These are phyloP conservation scores for Porphyra umbilicalis DNA, from an alignment of 31 red algal genomes.

Conservation along the genomic window DNA sequence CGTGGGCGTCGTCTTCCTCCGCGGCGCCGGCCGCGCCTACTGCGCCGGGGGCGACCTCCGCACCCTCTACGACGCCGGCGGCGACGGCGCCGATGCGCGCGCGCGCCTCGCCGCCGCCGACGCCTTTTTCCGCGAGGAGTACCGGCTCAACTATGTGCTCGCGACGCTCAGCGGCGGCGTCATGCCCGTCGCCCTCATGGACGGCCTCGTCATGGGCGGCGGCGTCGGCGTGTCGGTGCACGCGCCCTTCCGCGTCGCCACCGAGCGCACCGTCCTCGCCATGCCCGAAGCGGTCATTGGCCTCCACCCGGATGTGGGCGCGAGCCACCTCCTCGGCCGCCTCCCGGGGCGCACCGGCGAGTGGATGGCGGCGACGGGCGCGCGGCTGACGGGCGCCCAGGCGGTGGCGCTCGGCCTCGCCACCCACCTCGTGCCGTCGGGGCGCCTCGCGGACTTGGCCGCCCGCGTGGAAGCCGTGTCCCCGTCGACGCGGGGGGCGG, in stretches of 20 bases:
- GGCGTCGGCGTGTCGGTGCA: slow-evolving; percentile 83
- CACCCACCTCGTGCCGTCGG: slow-evolving; percentile 61
- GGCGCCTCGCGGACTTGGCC: slow-evolving; percentile 15
- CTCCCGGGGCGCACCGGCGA: slow-evolving; percentile 34
- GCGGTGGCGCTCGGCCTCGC: slow-evolving; percentile 61
- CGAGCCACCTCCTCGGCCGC: slow-evolving; percentile 49
- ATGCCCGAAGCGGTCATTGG: slow-evolving; percentile 92
- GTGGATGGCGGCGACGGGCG: slow-evolving; percentile 78
- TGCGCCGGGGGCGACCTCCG: slow-evolving; percentile 67
- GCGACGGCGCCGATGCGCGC: not conserved
- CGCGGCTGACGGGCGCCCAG: slow-evolving; percentile 39
- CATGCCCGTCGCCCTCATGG: slow-evolving; percentile 41
- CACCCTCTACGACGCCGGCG: slow-evolving; percentile 14
- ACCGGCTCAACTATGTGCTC: slow-evolving; percentile 44
- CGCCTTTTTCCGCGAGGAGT: slow-evolving; percentile 68
- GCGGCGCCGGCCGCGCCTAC: slow-evolving; percentile 27
- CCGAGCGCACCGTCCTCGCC: slow-evolving; percentile 68
- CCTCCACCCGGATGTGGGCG: slow-evolving; percentile 76
- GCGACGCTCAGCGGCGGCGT: slow-evolving; percentile 10
- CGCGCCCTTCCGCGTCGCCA: slow-evolving; percentile 64
- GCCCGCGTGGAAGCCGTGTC: not conserved
- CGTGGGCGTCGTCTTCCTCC: slow-evolving; percentile 9
- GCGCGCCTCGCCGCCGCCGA: not conserved
- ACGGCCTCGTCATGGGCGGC: slow-evolving; percentile 95
- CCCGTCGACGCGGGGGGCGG: not conserved